phyloP scores from a whole-genome alignment of 73 alveolate species.

The Loxodes magnus region DNA sequence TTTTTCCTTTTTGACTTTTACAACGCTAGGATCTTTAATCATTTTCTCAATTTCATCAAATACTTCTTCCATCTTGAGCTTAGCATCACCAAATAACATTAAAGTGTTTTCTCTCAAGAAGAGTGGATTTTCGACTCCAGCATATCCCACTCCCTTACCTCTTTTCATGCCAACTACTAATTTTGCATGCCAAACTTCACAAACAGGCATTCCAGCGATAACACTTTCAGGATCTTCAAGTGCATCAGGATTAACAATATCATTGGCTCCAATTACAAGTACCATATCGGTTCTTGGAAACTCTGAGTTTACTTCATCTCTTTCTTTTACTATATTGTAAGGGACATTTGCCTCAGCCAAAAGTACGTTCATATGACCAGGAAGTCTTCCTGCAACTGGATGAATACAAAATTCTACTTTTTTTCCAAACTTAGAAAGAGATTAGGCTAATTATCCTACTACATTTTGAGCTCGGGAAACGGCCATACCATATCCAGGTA shows the following conservation, averaged over 20 bases:
- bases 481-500: conserved; percentile 78
- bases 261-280: conserved; percentile 64
- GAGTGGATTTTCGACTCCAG: conserved; percentile 42
- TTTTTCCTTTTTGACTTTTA: conserved; percentile 2
- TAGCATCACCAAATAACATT: conserved; percentile 40
- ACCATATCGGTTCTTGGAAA: conserved; percentile 41
- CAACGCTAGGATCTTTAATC: background rate
- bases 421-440: background rate
- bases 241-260: conserved; percentile 62
- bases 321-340: conserved; percentile 48
- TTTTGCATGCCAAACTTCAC: conserved; percentile 43
- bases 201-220: conserved; percentile 53
- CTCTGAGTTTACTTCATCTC: conserved; percentile 43
- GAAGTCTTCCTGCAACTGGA: conserved; percentile 86
- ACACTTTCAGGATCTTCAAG: conserved; percentile 34
- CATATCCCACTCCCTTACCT: conserved; percentile 38
- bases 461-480: conserved; percentile 44
- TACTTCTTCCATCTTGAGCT: conserved; percentile 13
- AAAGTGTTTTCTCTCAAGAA: conserved; percentile 29
- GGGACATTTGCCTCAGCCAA: conserved; percentile 75
- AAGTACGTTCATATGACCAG: conserved; percentile 70
- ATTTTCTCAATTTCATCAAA: conserved; percentile 6
- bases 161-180: conserved; percentile 23
- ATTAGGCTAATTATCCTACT: conserved; percentile 7
- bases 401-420: conserved; percentile 50